Evolutionary conservation across 106 monocot species (phyloP), one percentile per base, ranked within the genome.

Genomic region (Vanilla planifolia): DNA sequence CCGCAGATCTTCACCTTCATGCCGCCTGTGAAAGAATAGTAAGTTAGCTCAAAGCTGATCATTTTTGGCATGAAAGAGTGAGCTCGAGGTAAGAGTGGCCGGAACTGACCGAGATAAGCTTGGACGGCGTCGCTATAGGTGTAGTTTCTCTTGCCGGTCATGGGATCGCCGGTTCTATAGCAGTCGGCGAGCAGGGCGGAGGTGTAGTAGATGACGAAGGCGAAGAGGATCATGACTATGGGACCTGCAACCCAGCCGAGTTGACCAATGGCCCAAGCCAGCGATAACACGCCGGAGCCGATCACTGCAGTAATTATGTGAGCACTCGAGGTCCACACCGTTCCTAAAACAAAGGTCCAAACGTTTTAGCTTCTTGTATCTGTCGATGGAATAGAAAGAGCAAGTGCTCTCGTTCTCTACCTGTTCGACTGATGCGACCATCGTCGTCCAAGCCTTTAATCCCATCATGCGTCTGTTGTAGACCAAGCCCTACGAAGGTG

Each of bases 161-260:
- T 34, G 0, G 77, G 73, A 41, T 82, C 82, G 16, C 89, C 89
- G 33, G 72, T 69, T 36, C 89, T 73, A 56, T 89, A 89, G 53
- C 84, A 89, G 27, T 89, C 77, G 20, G 80, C 52, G 42, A 89
- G 80, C 22, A 89, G 80, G 3, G 64, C 13, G n/a, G 89, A 89
- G 7, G 89, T 84, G 72, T 89, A 80, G 71, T 69, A 84, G 53
- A 64, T 84, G 30, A 89, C 78, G 20, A 77, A 66, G 61, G 84
- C 60, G 71, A 89, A 89, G 29, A 89, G 68, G 30, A 89, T 19
- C 84, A 89, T 75, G 42, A 78, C 84, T 19, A 62, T 67, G 8
- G 89, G 89, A 26, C 89, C 89, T 0, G 84, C 89, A 19, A 80
- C 65, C 89, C 89, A 89, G 0, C 89, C 89, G 33, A 89, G 84